phyloP scores from a whole-genome alignment of 2,329 filamentous ascomycete genomes.

The Pseudogymnoascus sp. region DNA sequence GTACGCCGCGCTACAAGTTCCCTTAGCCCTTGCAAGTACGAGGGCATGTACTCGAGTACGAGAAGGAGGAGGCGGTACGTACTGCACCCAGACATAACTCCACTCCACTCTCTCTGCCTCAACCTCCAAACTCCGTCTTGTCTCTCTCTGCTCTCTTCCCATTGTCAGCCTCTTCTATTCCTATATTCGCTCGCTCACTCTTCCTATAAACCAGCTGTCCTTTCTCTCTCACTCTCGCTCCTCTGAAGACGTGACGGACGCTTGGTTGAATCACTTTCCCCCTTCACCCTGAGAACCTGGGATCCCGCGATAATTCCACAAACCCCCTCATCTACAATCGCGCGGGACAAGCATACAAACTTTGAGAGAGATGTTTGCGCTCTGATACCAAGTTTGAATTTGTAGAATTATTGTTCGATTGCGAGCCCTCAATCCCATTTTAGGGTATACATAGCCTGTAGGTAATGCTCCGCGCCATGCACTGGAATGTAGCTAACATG shows the following conservation, averaged over 20 bases:
- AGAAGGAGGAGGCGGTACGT: background rate
- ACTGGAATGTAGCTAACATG: background rate
- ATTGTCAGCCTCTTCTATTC: constrained; percentile 17
- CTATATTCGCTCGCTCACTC: constrained; percentile 13
- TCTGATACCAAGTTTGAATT: background rate
- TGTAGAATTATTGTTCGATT: constrained; percentile 3
- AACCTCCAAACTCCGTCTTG: constrained; percentile 24
- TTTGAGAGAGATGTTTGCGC: background rate
- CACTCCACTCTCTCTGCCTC: constrained; percentile 21
- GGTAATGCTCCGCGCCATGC: background rate
- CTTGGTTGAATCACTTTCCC: background rate
- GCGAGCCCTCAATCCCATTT: background rate
- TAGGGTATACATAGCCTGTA: background rate
- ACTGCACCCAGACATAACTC: background rate
- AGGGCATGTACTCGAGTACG: constrained; percentile 1
- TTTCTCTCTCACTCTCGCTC: background rate
- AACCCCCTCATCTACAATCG: constrained; percentile 5
- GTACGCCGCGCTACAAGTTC: background rate
- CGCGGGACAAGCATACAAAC: constrained; percentile 1
- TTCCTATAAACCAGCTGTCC: background rate
- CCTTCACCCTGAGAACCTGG: background rate
- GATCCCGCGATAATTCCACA: background rate
- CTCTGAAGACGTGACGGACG: background rate
- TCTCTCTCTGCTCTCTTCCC: constrained; percentile 34
- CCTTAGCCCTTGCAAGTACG: constrained; percentile 2